Conservation (phyloP, 805 yeast species). For the Pichia sporocuriosa region DNA sequence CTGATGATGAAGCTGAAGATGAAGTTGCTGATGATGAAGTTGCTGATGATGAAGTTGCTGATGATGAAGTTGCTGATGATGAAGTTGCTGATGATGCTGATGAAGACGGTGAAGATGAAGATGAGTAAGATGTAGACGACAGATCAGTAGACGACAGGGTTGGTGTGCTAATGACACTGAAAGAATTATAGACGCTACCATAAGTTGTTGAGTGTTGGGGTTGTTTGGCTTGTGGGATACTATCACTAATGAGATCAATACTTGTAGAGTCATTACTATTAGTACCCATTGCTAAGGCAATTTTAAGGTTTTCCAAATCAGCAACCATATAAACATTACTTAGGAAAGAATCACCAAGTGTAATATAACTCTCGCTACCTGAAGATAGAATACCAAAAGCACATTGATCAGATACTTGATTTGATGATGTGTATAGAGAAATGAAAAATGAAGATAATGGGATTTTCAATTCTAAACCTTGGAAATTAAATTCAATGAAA, state of each 20-base stretch:
- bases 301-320: slow-evolving; percentile 40
- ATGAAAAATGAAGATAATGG: slow-evolving; percentile 34
- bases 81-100: background rate
- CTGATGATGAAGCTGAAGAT: background rate
- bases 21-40: background rate
- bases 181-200: slow-evolving; percentile 9
- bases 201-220: slow-evolving; percentile 7
- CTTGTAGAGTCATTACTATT: slow-evolving; percentile 27
- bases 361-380: slow-evolving; percentile 29
- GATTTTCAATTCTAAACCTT: slow-evolving; percentile 48
- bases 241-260: slow-evolving; percentile 31
- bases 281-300: slow-evolving; percentile 43
- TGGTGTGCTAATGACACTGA: slow-evolving; percentile 9
- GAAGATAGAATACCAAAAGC: slow-evolving; percentile 36
- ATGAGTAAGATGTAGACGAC: background rate
- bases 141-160: slow-evolving; percentile 1
- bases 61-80: background rate
- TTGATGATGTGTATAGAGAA: slow-evolving; percentile 14
- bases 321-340: slow-evolving; percentile 48
- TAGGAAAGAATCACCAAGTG: slow-evolving; percentile 50
- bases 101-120: background rate
- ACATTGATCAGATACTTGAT: slow-evolving; percentile 31
- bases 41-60: background rate
- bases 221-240: slow-evolving; percentile 26
- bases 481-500: slow-evolving; percentile 44